Evolutionary conservation across 2,329 filamentous ascomycete genomes (phyloP).

Genomic region (Fusarium staphyleae): DNA sequence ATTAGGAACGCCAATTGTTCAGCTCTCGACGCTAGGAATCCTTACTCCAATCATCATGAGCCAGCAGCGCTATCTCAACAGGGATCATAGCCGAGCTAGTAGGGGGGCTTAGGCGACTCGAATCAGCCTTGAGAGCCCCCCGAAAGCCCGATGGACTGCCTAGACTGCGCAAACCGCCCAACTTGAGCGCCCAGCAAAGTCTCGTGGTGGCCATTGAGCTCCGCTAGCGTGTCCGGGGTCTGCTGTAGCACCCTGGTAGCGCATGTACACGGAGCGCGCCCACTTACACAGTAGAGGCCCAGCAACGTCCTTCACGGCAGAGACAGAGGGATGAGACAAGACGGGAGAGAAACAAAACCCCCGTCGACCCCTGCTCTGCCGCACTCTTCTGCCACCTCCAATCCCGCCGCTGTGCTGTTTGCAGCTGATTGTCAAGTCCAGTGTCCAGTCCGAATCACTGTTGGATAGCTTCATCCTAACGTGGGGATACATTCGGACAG

Average conservation of each 20-base stretch:
- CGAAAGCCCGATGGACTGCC: not conserved
- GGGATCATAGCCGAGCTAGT: constrained; percentile 7
- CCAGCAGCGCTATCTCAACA: constrained; percentile 16
- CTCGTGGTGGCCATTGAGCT: constrained; percentile 25
- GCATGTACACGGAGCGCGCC: constrained; percentile 6
- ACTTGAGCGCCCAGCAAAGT: constrained; percentile 11
- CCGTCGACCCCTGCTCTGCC: constrained; percentile 13
- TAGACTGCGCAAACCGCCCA: not conserved
- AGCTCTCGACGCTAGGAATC: constrained; percentile 31
- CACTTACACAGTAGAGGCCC: constrained; percentile 10
- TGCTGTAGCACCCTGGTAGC: constrained; percentile 12
- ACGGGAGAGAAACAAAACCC: constrained; percentile 28
- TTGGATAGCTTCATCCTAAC: constrained; percentile 22
- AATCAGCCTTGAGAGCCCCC: not conserved
- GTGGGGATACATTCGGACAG: constrained; percentile 8
- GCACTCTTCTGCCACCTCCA: not conserved
- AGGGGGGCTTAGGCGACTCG: constrained; percentile 15
- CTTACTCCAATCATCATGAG: constrained; percentile 23
- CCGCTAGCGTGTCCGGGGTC: constrained; percentile 10
- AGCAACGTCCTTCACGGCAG: constrained; percentile 3
- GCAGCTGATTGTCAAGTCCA: not conserved
- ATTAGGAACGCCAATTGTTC: constrained; percentile 20
- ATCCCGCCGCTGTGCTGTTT: constrained; percentile 1
- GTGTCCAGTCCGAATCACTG: constrained; percentile 6
- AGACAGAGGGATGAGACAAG: constrained; percentile 12